Base-by-base conservation (phyloP, 2,329 filamentous ascomycete genomes). In the Xylariaceae sp. region DNA sequence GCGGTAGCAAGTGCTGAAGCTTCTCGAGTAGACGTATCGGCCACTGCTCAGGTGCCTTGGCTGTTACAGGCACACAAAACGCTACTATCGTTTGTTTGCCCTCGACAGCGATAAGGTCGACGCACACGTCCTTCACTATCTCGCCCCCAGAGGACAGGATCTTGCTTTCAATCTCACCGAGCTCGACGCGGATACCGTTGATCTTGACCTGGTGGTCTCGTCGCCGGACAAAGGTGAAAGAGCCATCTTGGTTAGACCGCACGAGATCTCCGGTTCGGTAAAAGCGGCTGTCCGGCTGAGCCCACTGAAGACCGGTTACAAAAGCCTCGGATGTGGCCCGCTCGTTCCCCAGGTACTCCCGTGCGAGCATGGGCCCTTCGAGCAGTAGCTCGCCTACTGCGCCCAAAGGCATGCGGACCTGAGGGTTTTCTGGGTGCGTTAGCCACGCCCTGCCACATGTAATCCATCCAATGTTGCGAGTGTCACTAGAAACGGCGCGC, bases 241-340 rank as follows among this genome's bases (percentile, higher is more conserved):
- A 40, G 3, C 47, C 47, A 32, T 49, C 47, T 2, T 27, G 2
- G n/a, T 23, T 25, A 11, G 42, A 37, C 7, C 27, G 32, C 8
- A 27, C 42, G 1, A 49, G 40, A 19, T 49, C 47, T 4, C 47
- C 47, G 3, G 47, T 46, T 3, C 41, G 35, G 22, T 49, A 49
- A 1, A 42, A 11, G 19, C 20, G 37, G 25, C 25, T 14, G 25
- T 14, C 14, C 14, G 25, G 8, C 8, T 29, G 8, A 8, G 25
- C 8, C 25, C 25, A 29, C 8, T 8, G 14, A 8, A 14, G 8
- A 14, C 14, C 25, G 14, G 8, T 14, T 29, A 29, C 14, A 29
- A 29, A 29, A 29, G 14, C 25, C 14, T 8, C 8, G 8, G 8
- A 14, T 8, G 25, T 29, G 25, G 8, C 14, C 8, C 8, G 8